A percentile compares a stretch with the other conserved stretches of the same genome.
Evolutionary conservation across 768 basidiomycete genomes (phyloP).

Genomic region (Pholiota microspora): DNA sequence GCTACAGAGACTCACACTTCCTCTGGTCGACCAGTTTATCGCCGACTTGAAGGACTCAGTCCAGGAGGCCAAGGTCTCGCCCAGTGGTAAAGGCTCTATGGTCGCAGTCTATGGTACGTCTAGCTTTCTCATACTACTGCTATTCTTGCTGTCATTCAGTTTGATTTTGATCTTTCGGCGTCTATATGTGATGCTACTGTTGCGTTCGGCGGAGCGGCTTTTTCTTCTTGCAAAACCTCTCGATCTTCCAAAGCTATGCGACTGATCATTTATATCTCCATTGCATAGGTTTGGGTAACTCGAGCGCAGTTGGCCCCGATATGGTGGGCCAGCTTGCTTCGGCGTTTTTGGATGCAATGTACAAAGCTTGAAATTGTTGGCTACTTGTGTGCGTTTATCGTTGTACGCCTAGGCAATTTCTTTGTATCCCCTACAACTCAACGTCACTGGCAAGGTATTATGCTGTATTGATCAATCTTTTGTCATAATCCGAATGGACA

Average conservation of each 20-base stretch:
- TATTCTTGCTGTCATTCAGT: neutral
- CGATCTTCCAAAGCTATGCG: too few species aligned
- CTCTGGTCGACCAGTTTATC: conserved; percentile 73
- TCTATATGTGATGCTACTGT: too few species aligned
- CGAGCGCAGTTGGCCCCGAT: conserved; percentile 77
- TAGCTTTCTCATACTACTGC: neutral
- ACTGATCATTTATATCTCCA: neutral
- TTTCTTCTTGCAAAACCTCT: too few species aligned
- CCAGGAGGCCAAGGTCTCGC: conserved; percentile 60
- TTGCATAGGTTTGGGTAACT: conserved; percentile 70
- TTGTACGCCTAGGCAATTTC: neutral
- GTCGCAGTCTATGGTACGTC: conserved; percentile 84
- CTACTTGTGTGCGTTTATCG: too few species aligned
- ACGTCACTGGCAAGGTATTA: too few species aligned
- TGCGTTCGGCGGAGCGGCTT: too few species aligned
- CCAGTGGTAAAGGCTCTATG: conserved; percentile 81
- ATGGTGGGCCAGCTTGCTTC: conserved; percentile 77
- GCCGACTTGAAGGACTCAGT: conserved; percentile 82
- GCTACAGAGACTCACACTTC: conserved; percentile 73
- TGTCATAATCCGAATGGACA: too few species aligned
- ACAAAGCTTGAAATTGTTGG: conserved; percentile 67
- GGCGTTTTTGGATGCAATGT: conserved; percentile 80
- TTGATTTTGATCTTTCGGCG: neutral
- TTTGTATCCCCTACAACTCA: too few species aligned
- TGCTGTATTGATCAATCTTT: too few species aligned